Base-by-base conservation (phyloP, 164 flowering plant genomes). In the Liquidambar formosana region DNA sequence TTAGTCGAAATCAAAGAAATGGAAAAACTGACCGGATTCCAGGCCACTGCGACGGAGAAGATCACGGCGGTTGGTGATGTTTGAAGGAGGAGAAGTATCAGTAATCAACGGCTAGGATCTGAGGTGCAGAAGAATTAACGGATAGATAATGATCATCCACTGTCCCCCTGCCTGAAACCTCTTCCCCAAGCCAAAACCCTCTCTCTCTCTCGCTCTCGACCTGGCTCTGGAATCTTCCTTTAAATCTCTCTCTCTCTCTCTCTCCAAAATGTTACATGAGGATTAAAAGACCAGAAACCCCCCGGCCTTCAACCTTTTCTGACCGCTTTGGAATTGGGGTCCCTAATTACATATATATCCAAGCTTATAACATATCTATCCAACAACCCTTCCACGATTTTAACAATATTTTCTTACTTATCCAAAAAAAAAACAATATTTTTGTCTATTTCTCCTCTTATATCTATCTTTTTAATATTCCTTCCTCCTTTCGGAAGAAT, bases 211-310 rank as follows among this genome's bases (percentile, higher is more conserved):
- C 54, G 25, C 56, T 18, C 57, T 47, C 67, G 18, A n/a, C 19
- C 48, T 43, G 49, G 21, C 16, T 11, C 62, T 56, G 27, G 8
- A 21, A 21, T 26, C 15, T 26, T 56, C 59, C 59, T 18, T 33
- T 38, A 43, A 12, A 8, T 28, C 63, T 38, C 63, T 59, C 19
- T 59, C 63, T 59, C 63, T 59, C 63, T 33, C 63, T 38, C 63
- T 59, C 45, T 59, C 22, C 1, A 5, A 33, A 2, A 33, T 33
- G 6, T 33, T 33, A 2, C 41, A 33, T 6, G 6, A 33, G 41
- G 41, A n/a, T n/a, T 33, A 33, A 33, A 33, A 33, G 41, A 33
- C 41, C 6, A 33, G 41, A 33, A 33, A 33, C n/a, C n/a, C n/a
- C n/a, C n/a, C 4, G 41, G 41, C 41, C 41, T 33, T 33, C 41